Base-by-base conservation (phyloP, 106 monocot genomes). In the Narthecium ossifragum region DNA sequence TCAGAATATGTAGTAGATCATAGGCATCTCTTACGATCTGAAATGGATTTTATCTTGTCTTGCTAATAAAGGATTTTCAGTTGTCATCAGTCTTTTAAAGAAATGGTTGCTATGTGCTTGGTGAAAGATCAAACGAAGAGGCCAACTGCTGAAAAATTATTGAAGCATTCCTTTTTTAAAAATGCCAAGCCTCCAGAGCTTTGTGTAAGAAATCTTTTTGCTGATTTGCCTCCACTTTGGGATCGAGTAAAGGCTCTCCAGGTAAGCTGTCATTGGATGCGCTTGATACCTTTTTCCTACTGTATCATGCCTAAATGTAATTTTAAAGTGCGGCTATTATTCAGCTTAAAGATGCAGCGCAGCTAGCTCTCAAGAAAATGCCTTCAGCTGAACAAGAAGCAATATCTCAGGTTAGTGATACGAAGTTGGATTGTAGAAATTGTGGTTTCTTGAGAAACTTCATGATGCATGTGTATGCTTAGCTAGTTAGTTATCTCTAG, bases 51-150 rank as follows among this genome's bases (percentile, higher is more conserved):
- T 72, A 23, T 28, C 25, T 65, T 76, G 67, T 58, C 71, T 13
- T 86, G 75, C 83, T 92, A 68, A 92, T 58, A 67, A 75, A 46
- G 50, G 30, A 72, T 63, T 78, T 83, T 65, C 83, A 86, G 84
- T 78, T 64, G 75, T 81, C 66, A 74, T 71, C 88, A 88, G 84
- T 85, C 88, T 55, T 93, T 88, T 67, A 93, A 89, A 75, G 89
- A 93, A 72, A 93, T 93, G 89, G 88, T 89, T 59, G 85, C 89
- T 20, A 93, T 89, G 93, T 93, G 93, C 75, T 77, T 93, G 80
- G 93, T 88, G 40, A 93, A 93, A 85, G 93, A 93, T 75, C 93
- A 76, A 73, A 75, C 82, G 55, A 93, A 89, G 72, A 93, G 93
- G 69, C 93, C 93, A 78, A 82, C 89, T 46, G 84, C 89, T 54